These are phyloP conservation scores for Schrenkiella parvula DNA, from an alignment of 345 rosid genomes.

Conservation along the genomic window DNA sequence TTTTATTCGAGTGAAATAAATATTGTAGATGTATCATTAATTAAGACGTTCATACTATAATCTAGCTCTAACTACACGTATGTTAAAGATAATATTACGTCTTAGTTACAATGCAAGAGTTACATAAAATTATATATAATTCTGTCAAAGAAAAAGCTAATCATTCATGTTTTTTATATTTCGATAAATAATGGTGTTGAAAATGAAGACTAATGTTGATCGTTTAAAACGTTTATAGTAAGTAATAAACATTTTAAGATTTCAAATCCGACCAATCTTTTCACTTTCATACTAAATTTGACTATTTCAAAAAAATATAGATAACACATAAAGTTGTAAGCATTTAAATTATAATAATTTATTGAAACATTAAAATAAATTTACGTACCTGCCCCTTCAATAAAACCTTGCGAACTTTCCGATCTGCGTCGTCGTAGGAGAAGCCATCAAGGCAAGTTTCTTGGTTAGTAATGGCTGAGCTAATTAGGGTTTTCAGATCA, in stretches of 20 bases:
- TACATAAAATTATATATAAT: not conserved
- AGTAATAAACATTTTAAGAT: not conserved
- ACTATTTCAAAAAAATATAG: not conserved
- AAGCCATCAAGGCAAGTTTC: constrained; percentile 82
- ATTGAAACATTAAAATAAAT: not conserved
- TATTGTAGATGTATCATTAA: not conserved
- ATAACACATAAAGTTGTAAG: not conserved
- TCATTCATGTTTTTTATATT: not conserved
- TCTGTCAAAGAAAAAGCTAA: not conserved
- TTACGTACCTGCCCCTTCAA: constrained; percentile 35
- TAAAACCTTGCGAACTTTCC: constrained; percentile 39
- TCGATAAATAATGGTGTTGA: not conserved
- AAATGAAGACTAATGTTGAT: not conserved
- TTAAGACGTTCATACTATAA: not conserved
- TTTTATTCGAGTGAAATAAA: not conserved
- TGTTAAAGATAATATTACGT: not conserved
- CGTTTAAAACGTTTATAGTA: not conserved
- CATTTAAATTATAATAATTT: not conserved
- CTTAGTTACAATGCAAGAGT: not conserved
- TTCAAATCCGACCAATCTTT: not conserved
- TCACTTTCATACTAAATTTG: not conserved
- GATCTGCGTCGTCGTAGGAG: constrained; percentile 54
- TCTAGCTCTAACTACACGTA: not conserved
- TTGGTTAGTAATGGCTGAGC: constrained; percentile 87
- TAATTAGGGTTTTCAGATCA: constrained; percentile 74